A percentile compares a stretch with the other conserved stretches of the same genome.
These are phyloP conservation scores for Ophiostoma tasmaniense DNA, from an alignment of 2,329 filamentous ascomycete genomes.

Conservation along the genomic window DNA sequence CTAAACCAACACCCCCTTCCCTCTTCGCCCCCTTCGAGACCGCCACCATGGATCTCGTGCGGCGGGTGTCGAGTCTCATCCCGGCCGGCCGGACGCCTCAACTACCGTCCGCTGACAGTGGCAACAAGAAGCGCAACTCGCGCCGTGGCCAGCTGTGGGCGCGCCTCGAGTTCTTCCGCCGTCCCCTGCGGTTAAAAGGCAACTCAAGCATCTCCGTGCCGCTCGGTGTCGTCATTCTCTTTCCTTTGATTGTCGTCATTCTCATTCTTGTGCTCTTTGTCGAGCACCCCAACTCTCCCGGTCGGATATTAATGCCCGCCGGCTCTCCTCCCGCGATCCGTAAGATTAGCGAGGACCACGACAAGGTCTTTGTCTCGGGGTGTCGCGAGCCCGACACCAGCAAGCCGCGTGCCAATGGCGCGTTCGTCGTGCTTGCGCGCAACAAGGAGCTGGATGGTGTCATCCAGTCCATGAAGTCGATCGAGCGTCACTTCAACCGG, in stretches of 20 bases:
- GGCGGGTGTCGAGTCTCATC: slow-evolving; percentile 45
- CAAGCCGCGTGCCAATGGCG: slow-evolving; percentile 79
- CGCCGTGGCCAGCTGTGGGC: slow-evolving; percentile 35
- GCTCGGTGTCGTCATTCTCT: slow-evolving; percentile 82
- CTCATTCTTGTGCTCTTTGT: slow-evolving; percentile 86
- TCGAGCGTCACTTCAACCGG: slow-evolving; percentile 96
- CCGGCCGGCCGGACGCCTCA: slow-evolving; percentile 34
- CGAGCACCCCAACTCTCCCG: slow-evolving; percentile 74
- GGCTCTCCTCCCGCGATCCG: slow-evolving; percentile 83
- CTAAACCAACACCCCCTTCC: not conserved
- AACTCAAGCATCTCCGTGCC: slow-evolving; percentile 91
- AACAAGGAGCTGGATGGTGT: slow-evolving; percentile 97
- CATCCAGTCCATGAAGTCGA: slow-evolving; percentile 92
- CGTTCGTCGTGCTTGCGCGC: slow-evolving; percentile 87
- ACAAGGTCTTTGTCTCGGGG: slow-evolving; percentile 90
- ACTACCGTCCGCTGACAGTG: slow-evolving; percentile 45
- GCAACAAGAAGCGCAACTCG: slow-evolving; percentile 42
- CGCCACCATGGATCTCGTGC: slow-evolving; percentile 48
- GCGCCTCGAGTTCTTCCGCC: slow-evolving; percentile 69
- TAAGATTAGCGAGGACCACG: slow-evolving; percentile 93
- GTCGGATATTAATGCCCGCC: slow-evolving; percentile 76
- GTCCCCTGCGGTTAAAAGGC: slow-evolving; percentile 78
- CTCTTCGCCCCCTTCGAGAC: slow-evolving; percentile 3
- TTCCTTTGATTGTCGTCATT: slow-evolving; percentile 83
- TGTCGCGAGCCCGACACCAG: slow-evolving; percentile 75